Evolutionary conservation across 495 filamentous ascomycete species (phyloP).

Genomic region (Hyaloscypha variabilis): DNA sequence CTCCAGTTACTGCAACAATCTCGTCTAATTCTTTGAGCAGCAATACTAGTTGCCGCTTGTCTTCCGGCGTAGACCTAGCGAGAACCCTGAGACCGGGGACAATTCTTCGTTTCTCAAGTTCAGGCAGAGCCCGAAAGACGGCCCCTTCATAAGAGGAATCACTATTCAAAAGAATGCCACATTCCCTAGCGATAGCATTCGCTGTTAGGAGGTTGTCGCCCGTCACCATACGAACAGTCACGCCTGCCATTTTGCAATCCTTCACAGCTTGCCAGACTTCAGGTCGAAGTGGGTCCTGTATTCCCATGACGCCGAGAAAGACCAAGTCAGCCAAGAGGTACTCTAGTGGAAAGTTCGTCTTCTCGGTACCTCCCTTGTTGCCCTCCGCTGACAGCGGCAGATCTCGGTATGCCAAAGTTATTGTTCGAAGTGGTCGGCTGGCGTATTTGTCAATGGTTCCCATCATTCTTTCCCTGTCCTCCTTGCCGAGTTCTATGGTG

Average conservation of each 20-base stretch:
- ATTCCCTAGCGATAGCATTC: conserved; percentile 80
- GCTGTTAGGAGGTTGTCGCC: conserved; percentile 87
- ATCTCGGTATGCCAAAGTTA: conserved; percentile 82
- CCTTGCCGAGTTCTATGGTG: conserved; percentile 52
- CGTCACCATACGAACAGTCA: conserved; percentile 89
- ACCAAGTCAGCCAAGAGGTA: conserved; percentile 69
- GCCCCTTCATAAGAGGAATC: conserved; percentile 71
- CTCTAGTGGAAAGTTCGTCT: conserved; percentile 54
- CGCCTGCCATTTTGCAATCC: conserved; percentile 74
- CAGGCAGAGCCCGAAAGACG: conserved; percentile 68
- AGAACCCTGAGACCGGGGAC: conserved; percentile 82
- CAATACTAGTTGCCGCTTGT: conserved; percentile 63
- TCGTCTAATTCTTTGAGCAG: conserved; percentile 78
- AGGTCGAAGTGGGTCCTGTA: conserved; percentile 72
- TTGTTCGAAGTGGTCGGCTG: conserved; percentile 77
- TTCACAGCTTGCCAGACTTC: conserved; percentile 77
- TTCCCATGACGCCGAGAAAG: conserved; percentile 71
- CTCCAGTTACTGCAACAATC: conserved; percentile 89
- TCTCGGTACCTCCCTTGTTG: conserved; percentile 59
- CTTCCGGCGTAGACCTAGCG: conserved; percentile 59
- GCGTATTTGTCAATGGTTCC: conserved; percentile 74
- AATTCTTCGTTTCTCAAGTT: conserved; percentile 65
- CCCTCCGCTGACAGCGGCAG: conserved; percentile 80
- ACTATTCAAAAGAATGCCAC: conserved; percentile 72
- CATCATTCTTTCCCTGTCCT: conserved; percentile 65